Evolutionary conservation across 805 yeast genomes (phyloP), one percentile per base, ranked within the genome.

Genomic region (Cyberlindnera americana): DNA sequence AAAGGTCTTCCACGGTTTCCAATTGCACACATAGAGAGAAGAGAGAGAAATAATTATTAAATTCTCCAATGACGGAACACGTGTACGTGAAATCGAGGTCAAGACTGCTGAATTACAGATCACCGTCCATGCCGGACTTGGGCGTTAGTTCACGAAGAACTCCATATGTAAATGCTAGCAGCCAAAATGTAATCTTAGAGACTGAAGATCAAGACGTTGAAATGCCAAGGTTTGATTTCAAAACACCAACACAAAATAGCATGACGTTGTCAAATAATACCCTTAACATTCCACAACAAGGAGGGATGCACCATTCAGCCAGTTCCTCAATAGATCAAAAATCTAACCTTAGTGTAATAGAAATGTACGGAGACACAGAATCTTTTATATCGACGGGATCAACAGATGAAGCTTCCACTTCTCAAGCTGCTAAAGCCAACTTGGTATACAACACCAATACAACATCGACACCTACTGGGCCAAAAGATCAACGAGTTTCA

Each of bases 341-440:
- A 27, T 60, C 59, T 5, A 57, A 53, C 19, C 39, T 63, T 33
- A 65, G 70, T 35, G 61, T 65, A 11, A 62, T 65, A 29, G 67
- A 65, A 33, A 45, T 65, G 49, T 65, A 65, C 44, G 60, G 60
- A 0, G 67, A 63, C 37, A 56, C 37, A 2, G 34, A 22, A 3
- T 46, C 52, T 4, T 15, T 36, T 16, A 26, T 38, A 3, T 44
- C 46, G 4, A 27, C 35, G 6, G 37, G 29, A 3, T 29, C 42
- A 5, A 28, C 25, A 16, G 23, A 17, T 4, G 23, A 21, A 21
- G 23, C 23, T 6, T 21, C 23, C 23, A 6, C 13, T 16, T 19
- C 28, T 17, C 29, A 15, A 13, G 12, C 11, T 8, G 35, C 15
- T 9, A 12, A 23, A 4, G 11, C 24, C 17, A 15, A 28, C n/a